phyloP scores from a whole-genome alignment of 805 yeast species.

The Candida verbasci region DNA sequence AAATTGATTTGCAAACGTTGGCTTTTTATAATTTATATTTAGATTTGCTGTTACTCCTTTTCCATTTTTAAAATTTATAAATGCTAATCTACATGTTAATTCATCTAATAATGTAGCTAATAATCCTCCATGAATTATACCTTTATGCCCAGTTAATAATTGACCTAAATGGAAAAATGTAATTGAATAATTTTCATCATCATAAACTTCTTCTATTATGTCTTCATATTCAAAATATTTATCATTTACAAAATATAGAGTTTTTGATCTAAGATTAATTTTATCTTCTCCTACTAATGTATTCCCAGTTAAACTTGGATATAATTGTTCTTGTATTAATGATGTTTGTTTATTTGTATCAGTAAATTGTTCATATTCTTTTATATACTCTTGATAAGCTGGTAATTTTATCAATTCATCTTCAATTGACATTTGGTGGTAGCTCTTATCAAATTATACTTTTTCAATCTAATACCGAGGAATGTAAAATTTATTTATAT shows the following conservation, averaged over 20 bases:
- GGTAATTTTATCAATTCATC: neutral
- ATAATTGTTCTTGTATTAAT: conserved; percentile 21
- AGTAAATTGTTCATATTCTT: conserved; percentile 4
- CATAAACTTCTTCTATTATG: conserved; percentile 12
- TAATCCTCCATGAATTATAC: conserved; percentile 41
- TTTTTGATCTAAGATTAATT: conserved; percentile 28
- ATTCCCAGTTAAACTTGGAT: conserved; percentile 33
- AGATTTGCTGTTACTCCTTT: conserved; percentile 43
- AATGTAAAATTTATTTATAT: no score
- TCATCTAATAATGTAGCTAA: conserved; percentile 41
- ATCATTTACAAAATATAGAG: conserved; percentile 32
- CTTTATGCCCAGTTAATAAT: conserved; percentile 35
- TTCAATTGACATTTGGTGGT: no score
- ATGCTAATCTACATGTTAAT: conserved; percentile 39
- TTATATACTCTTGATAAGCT: neutral
- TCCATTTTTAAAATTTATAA: conserved; percentile 34
- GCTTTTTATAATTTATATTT: conserved; percentile 36
- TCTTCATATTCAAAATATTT: conserved; percentile 19
- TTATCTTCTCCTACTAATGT: conserved; percentile 32
- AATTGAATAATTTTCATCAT: conserved; percentile 25
- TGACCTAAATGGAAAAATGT: conserved; percentile 39
- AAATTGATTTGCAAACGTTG: conserved; percentile 27
- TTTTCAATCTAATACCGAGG: no score
- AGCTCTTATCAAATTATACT: no score
- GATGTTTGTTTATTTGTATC: conserved; percentile 4